Conservation (phyloP, 1,139 yeast genomes). For the Saccharomyces hybrid region DNA sequence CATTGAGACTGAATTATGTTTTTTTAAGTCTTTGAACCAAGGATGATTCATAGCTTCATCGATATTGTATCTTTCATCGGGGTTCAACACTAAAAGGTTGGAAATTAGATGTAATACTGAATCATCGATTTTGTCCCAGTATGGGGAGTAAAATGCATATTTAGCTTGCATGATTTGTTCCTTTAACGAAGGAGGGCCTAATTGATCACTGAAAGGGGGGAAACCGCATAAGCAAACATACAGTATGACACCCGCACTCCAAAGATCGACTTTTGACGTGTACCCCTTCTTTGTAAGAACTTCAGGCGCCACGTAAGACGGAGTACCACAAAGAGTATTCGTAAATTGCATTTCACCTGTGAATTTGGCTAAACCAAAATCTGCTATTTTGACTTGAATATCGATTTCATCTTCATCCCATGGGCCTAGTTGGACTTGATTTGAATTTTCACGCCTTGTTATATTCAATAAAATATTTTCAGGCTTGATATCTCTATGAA, state of each 20-base stretch:
- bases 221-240: constrained; percentile 78
- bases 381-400: constrained; percentile 67
- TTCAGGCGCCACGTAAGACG: constrained; percentile 81
- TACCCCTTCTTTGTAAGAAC: constrained; percentile 53
- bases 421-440: constrained; percentile 50
- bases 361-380: constrained; percentile 72
- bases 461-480: constrained; percentile 65
- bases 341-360: constrained; percentile 72
- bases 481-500: constrained; percentile 74
- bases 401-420: constrained; percentile 64
- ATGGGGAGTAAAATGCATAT: constrained; percentile 71
- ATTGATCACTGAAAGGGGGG: constrained; percentile 77
- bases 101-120: constrained; percentile 58
- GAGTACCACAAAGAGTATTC: constrained; percentile 74
- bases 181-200: constrained; percentile 71
- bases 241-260: constrained; percentile 73
- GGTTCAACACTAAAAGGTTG: constrained; percentile 51
- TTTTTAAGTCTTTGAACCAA: constrained; percentile 41
- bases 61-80: constrained; percentile 46
- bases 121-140: constrained; percentile 68
- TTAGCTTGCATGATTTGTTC: constrained; percentile 62
- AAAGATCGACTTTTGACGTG: constrained; percentile 64
- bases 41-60: constrained; percentile 46
- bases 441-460: constrained; percentile 36
- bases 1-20: constrained; percentile 9